These are phyloP conservation scores for Pinus albicaulis DNA, from an alignment of 75 land plant genomes.

Conservation along the genomic window DNA sequence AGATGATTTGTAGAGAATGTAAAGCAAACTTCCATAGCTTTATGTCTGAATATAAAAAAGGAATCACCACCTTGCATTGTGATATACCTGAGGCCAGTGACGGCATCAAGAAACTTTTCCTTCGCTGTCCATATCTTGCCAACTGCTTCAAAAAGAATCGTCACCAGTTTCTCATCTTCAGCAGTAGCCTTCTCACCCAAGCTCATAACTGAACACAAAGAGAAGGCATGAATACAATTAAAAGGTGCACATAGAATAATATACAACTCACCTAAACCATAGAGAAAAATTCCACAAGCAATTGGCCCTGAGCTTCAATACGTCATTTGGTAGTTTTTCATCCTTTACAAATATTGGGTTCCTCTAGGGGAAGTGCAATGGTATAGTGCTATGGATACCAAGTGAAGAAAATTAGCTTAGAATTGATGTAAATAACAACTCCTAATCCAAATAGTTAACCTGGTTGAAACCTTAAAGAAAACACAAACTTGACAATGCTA, in stretches of 20 bases:
- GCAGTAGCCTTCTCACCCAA: conserved; percentile 67
- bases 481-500: not conserved
- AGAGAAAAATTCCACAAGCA: not conserved
- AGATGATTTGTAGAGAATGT: not conserved
- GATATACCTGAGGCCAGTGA: conserved; percentile 90
- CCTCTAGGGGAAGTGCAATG: not conserved
- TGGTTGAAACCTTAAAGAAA: not conserved
- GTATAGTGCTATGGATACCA: not conserved
- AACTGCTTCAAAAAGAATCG: conserved; percentile 66
- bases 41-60: conserved; percentile 1
- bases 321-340: conserved; percentile 3
- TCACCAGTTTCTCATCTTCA: conserved; percentile 71
- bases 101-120: conserved; percentile 92
- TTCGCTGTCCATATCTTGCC: conserved; percentile 81
- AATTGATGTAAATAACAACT: not conserved
- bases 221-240: not conserved
- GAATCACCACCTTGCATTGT: not conserved
- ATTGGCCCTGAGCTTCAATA: not conserved
- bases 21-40: not conserved
- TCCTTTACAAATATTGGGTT: not conserved
- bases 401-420: not conserved
- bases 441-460: not conserved
- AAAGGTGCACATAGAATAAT: not conserved
- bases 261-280: not conserved
- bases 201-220: conserved; percentile 63